phyloP scores from a whole-genome alignment of 495 filamentous ascomycete species.

The Hypoxylon perforatum region DNA sequence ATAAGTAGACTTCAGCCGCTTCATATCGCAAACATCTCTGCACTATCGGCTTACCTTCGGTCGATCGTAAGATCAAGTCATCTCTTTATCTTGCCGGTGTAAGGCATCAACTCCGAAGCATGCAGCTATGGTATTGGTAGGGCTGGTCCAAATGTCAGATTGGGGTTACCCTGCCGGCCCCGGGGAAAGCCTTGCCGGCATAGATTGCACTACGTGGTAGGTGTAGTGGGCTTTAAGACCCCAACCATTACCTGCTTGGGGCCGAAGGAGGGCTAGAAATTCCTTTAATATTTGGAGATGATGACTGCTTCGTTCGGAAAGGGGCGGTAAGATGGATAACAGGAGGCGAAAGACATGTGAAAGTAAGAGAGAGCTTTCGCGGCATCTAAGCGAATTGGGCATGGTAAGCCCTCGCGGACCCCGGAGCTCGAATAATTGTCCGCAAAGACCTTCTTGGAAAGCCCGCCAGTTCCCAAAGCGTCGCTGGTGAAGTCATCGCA shows the following conservation, averaged over 20 bases:
- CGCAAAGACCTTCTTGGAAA: neutral
- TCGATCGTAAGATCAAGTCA: neutral
- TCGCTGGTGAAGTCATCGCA: neutral
- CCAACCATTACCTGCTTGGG: neutral
- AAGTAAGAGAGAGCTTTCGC: neutral
- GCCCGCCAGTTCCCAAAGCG: neutral
- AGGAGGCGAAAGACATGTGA: neutral
- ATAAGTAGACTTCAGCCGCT: neutral
- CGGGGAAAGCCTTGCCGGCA: neutral
- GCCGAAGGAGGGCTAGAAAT: neutral
- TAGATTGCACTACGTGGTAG: neutral
- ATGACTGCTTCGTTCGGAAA: neutral
- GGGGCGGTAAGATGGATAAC: neutral
- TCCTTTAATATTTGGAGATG: neutral
- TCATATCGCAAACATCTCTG: too few species aligned
- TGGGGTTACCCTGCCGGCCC: neutral
- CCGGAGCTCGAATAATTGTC: neutral
- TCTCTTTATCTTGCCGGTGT: neutral
- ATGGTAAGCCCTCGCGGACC: neutral
- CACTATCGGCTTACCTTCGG: neutral
- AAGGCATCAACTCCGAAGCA: neutral
- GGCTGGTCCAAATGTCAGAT: neutral
- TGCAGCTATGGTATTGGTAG: neutral
- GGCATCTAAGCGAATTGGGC: neutral
- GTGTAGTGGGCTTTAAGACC: neutral